These are phyloP conservation scores for Phytophthora sp. DNA, from an alignment of 352 stramenopile genomes.

Conservation along the genomic window DNA sequence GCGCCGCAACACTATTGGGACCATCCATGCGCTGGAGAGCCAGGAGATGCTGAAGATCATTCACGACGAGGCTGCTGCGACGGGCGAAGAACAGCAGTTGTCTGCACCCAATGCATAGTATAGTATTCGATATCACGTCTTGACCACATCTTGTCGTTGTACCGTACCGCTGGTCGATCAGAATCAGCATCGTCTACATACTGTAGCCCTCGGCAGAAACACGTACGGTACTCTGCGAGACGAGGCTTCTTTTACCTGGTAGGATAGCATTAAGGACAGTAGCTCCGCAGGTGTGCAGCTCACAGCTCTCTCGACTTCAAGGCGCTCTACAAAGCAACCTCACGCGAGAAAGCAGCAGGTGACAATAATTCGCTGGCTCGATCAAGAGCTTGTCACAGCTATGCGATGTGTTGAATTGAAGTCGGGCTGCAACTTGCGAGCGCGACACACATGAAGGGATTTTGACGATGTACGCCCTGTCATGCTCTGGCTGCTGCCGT, in stretches of 20 bases:
- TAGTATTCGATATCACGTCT: not conserved
- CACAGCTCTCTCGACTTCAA: slow-evolving; percentile 7
- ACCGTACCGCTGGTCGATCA: slow-evolving; percentile 4
- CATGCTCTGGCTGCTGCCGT: not conserved
- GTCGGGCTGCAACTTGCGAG: slow-evolving; percentile 8
- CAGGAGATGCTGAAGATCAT: slow-evolving; percentile 58
- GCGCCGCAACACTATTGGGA: slow-evolving; percentile 52
- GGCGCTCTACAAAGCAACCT: slow-evolving; percentile 16
- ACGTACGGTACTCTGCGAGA: too few species aligned
- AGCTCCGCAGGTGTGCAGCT: slow-evolving; percentile 16
- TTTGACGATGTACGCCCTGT: too few species aligned
- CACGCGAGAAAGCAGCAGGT: slow-evolving; percentile 25
- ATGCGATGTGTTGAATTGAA: slow-evolving; percentile 9
- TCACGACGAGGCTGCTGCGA: slow-evolving; percentile 5
- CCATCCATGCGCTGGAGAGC: slow-evolving; percentile 66
- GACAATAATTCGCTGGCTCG: slow-evolving; percentile 14
- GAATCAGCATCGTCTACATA: slow-evolving; percentile 8
- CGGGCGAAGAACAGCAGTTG: slow-evolving; percentile 19
- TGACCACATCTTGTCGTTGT: not conserved
- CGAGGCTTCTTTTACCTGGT: slow-evolving; percentile 9
- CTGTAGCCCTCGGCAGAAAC: slow-evolving; percentile 16
- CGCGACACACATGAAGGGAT: too few species aligned
- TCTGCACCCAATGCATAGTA: slow-evolving; percentile 11
- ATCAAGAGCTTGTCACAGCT: slow-evolving; percentile 21
- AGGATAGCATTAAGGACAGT: slow-evolving; percentile 6